Percentiles rank a stretch among this genome's conserved stretches.
Conservation (phyloP, 169 alveolate genomes). For the Fabrea salina region DNA sequence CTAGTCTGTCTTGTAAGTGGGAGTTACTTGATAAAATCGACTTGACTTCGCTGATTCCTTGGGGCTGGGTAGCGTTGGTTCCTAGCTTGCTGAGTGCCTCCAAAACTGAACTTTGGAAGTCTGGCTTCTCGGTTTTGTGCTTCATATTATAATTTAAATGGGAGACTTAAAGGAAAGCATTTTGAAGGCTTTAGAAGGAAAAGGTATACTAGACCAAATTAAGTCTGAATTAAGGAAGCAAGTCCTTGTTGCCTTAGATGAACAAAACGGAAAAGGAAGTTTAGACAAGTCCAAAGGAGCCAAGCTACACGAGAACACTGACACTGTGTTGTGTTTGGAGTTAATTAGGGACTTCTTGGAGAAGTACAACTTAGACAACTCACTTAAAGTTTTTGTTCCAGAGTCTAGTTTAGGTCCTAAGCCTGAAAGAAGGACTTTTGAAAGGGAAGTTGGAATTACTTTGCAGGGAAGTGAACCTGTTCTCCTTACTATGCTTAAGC, state of each 20-base stretch:
- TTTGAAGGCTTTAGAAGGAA: not conserved
- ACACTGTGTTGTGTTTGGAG: constrained; percentile 50
- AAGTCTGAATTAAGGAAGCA: not conserved
- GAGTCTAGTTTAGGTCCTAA: constrained; percentile 38
- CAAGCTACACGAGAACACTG: constrained; percentile 38
- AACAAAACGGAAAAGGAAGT: not conserved
- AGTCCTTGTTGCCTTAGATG: constrained; percentile 8
- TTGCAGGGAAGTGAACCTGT: not conserved
- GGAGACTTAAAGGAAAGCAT: constrained; percentile 1
- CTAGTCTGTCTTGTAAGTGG: not conserved
- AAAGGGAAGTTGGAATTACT: not conserved
- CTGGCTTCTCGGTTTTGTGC: not conserved
- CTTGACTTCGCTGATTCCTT: not conserved
- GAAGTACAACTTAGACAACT: constrained; percentile 39
- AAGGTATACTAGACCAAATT: not conserved
- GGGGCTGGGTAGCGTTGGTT: constrained; percentile 13
- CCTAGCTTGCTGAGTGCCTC: constrained; percentile 23
- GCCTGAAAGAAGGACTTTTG: not conserved
- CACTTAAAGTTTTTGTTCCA: constrained; percentile 44
- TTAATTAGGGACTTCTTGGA: constrained; percentile 52
- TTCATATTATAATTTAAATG: not conserved
- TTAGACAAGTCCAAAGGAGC: not conserved
- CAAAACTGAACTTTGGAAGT: too few species aligned
- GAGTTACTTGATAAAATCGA: not conserved
- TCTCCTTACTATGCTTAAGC: not conserved